Evolutionary conservation across 305 asterid species (phyloP), one percentile per base, ranked within the genome.

Genomic region (Fraxinus nigra): DNA sequence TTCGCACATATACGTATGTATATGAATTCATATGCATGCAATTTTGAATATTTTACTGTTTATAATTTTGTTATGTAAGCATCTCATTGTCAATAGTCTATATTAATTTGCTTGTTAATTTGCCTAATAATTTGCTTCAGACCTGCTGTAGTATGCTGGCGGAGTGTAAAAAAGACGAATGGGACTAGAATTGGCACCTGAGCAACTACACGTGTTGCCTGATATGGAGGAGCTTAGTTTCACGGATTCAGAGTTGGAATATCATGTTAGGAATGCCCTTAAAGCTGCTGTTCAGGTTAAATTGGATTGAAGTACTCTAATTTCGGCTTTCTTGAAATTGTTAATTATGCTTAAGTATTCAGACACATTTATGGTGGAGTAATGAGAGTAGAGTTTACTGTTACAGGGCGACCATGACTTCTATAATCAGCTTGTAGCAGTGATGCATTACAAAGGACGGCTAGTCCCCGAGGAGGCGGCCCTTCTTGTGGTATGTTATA

Each of bases 401-500:
- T 10, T 18, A 6, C 77, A 97, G 98, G 99, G 95, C 7, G 92
- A 92, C 70, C 32, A 70, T 16, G 92, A 88, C 79, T 86, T 72
- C 33, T 97, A 94, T 77, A 81, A 91, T 37, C 94, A 91, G 80
- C 89, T 97, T 78, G 87, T 92, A 83, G 88, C 87, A 14, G 90
- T 90, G 86, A 82, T 97, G 81, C 86, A 86, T 84, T 92, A 80
- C 61, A 88, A 63, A 69, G 87, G 90, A 59, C 86, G 78, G 30
- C 88, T 90, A 78, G 65, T 4, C n/a, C 51, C 89, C 4, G 99
- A 92, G 46, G 92, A 94, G 84, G 95, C 87, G 80, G 98, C 99
- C 77, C 89, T 88, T 69, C 96, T 93, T 4, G 96, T 93, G 98
- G 99, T 96, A 92, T 78, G 91, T 51, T 72, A 46, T 70, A 75